A percentile compares a stretch with the other conserved stretches of the same genome.
phyloP scores from a whole-genome alignment of 2,329 filamentous ascomycete genomes.

The Alternaria sp. region DNA sequence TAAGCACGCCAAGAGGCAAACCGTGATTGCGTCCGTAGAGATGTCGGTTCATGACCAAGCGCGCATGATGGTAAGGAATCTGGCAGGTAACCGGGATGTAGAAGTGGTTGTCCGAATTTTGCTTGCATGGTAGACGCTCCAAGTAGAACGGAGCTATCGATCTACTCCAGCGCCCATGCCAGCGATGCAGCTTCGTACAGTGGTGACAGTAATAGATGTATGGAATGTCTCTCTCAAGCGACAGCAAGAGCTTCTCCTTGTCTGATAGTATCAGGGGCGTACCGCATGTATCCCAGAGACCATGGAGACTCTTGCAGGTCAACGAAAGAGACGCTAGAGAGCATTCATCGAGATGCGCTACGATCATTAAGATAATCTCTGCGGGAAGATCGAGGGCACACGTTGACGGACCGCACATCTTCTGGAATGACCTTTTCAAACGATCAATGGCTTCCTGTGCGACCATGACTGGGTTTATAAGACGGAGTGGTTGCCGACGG shows the following conservation, averaged over 20 bases:
- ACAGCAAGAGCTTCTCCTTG: slow-evolving; percentile 21
- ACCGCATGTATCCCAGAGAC: not conserved
- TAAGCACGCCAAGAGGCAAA: slow-evolving; percentile 11
- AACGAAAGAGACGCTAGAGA: slow-evolving; percentile 20
- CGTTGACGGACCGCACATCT: slow-evolving; percentile 2
- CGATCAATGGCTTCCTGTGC: not conserved
- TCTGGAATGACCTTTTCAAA: slow-evolving; percentile 8
- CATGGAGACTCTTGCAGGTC: slow-evolving; percentile 20
- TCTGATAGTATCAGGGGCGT: slow-evolving; percentile 5
- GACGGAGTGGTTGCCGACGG: not conserved
- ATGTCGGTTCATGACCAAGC: slow-evolving; percentile 30
- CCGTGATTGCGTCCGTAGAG: slow-evolving; percentile 26
- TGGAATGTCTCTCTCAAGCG: slow-evolving; percentile 20
- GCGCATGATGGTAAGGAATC: slow-evolving; percentile 21
- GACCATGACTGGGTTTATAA: not conserved
- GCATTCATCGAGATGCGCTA: slow-evolving; percentile 15
- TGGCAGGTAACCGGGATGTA: not conserved
- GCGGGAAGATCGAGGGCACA: slow-evolving; percentile 18
- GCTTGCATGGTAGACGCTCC: slow-evolving; percentile 13
- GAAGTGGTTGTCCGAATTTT: not conserved
- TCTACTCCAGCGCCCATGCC: slow-evolving; percentile 20
- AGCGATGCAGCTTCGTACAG: slow-evolving; percentile 28
- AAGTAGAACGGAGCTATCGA: slow-evolving; percentile 1
- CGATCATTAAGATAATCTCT: slow-evolving; percentile 25
- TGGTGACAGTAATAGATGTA: slow-evolving; percentile 24